phyloP scores from a whole-genome alignment of 192 early-diverging fungal species.

The Entomortierella chlamydospora region DNA sequence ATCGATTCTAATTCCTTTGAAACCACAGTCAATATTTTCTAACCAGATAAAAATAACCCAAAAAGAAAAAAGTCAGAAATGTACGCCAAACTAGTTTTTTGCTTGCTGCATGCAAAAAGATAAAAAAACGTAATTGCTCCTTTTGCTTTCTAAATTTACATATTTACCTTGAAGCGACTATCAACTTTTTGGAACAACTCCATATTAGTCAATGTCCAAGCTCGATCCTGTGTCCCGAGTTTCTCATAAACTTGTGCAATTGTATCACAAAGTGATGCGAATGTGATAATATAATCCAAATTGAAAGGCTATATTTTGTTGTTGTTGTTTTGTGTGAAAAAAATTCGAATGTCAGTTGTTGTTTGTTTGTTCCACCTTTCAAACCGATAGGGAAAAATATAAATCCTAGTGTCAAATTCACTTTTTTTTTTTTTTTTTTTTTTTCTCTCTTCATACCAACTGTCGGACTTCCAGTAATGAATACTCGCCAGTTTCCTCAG shows the following conservation, averaged over 20 bases:
- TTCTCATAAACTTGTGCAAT: conserved; percentile 48
- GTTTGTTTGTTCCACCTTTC: too few species aligned
- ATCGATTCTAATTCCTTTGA: conserved; percentile 43
- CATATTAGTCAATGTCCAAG: conserved; percentile 26
- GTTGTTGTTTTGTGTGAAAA: background rate
- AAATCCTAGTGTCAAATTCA: background rate
- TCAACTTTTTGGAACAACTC: conserved; percentile 51
- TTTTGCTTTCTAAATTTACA: conserved; percentile 20
- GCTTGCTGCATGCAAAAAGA: background rate
- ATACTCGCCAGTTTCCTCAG: conserved; percentile 45
- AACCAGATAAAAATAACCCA: background rate
- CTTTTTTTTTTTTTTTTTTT: too few species aligned
- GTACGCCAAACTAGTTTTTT: too few species aligned
- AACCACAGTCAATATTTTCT: conserved; percentile 49
- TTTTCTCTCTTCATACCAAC: conserved; percentile 37
- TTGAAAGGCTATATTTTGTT: conserved; percentile 49
- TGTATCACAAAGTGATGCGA: conserved; percentile 42
- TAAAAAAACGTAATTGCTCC: background rate
- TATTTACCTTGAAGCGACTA: conserved; percentile 46
- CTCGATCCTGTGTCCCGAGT: conserved; percentile 4
- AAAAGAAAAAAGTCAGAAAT: background rate
- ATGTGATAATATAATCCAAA: conserved; percentile 43
- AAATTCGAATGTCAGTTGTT: too few species aligned
- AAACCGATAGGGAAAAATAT: too few species aligned
- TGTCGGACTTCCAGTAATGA: conserved; percentile 46